Evolutionary conservation across 1,284 basidiomycete genomes (phyloP).

Genomic region (Flammula alnicola): DNA sequence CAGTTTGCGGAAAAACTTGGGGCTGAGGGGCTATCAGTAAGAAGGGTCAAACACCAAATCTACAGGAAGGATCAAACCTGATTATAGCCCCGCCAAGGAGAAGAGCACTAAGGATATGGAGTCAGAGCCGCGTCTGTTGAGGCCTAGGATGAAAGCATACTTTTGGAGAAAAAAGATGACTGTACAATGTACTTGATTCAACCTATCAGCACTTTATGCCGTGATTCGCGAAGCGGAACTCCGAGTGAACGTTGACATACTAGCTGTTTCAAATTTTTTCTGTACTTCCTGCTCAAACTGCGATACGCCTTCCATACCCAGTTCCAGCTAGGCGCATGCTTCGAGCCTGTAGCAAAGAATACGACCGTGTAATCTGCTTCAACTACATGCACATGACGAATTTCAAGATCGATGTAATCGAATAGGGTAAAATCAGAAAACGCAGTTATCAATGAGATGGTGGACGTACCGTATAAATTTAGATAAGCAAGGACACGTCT

Average conservation of each 20-base stretch:
- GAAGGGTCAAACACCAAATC: not conserved
- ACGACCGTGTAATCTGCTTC: constrained; percentile 88
- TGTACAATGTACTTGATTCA: constrained; percentile 76
- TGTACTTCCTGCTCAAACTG: constrained; percentile 79
- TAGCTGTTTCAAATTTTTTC: constrained; percentile 85
- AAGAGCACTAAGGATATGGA: constrained; percentile 66
- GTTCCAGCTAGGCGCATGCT: constrained; percentile 79
- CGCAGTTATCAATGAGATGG: too few relatives aligned
- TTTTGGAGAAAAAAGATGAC: constrained; percentile 86
- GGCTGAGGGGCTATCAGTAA: constrained; percentile 46
- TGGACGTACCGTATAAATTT: constrained; percentile 71
- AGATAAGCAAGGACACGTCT: constrained; percentile 79
- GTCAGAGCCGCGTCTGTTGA: constrained; percentile 6
- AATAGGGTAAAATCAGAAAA: constrained; percentile 1
- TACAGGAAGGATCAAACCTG: constrained; percentile 52
- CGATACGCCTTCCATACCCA: constrained; percentile 92
- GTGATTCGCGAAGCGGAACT: not conserved
- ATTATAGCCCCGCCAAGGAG: constrained; percentile 86
- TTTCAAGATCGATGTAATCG: not conserved
- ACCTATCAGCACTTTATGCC: constrained; percentile 6
- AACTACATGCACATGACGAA: constrained; percentile 47
- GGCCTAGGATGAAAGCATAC: constrained; percentile 44
- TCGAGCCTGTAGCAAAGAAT: constrained; percentile 83
- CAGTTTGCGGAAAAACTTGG: constrained; percentile 88
- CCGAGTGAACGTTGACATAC: constrained; percentile 43